A percentile compares a stretch with the other conserved stretches of the same genome.
These are phyloP conservation scores for Rugonectria rugulosa DNA, from an alignment of 2,329 filamentous ascomycete genomes.

Conservation along the genomic window DNA sequence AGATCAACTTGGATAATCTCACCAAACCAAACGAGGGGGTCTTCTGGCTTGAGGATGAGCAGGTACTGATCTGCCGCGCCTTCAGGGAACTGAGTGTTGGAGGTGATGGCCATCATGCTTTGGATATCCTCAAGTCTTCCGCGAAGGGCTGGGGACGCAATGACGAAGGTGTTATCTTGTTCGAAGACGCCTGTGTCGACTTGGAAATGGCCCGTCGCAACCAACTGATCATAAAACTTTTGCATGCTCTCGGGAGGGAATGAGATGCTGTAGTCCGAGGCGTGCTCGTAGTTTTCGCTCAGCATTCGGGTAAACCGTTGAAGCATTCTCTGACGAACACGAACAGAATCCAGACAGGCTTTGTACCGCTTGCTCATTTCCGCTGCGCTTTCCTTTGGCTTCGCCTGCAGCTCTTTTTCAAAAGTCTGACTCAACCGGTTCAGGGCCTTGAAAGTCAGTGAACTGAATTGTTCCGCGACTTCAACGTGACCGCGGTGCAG, in stretches of 20 bases:
- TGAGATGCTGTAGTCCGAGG: slow-evolving; percentile 91
- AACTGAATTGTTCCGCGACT: slow-evolving; percentile 96
- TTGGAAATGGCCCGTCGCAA: slow-evolving; percentile 85
- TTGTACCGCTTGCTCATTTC: slow-evolving; percentile 99
- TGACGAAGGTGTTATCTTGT: slow-evolving; percentile 79
- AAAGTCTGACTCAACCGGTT: slow-evolving; percentile 89
- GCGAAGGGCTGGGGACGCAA: slow-evolving; percentile 82
- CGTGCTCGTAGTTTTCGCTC: slow-evolving; percentile 94
- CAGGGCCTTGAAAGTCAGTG: slow-evolving; percentile 90
- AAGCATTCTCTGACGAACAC: slow-evolving; percentile 93
- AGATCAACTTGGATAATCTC: slow-evolving; percentile 75
- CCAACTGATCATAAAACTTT: slow-evolving; percentile 81
- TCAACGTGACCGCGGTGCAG: slow-evolving; percentile 95
- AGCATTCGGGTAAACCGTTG: slow-evolving; percentile 93
- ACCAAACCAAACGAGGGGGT: slow-evolving; percentile 81
- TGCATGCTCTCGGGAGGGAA: slow-evolving; percentile 72
- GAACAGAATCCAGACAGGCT: slow-evolving; percentile 91
- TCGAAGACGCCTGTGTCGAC: slow-evolving; percentile 76
- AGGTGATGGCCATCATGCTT: slow-evolving; percentile 78
- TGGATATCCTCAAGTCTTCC: slow-evolving; percentile 83
- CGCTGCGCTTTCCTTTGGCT: slow-evolving; percentile 80
- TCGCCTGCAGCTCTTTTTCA: slow-evolving; percentile 85
- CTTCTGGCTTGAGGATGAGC: slow-evolving; percentile 83
- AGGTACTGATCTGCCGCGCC: slow-evolving; percentile 80
- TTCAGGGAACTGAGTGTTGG: slow-evolving; percentile 66